A percentile compares a stretch with the other conserved stretches of the same genome.
These are phyloP conservation scores for Zopfia rhizophila DNA, from an alignment of 2,329 filamentous ascomycete genomes.

Conservation along the genomic window DNA sequence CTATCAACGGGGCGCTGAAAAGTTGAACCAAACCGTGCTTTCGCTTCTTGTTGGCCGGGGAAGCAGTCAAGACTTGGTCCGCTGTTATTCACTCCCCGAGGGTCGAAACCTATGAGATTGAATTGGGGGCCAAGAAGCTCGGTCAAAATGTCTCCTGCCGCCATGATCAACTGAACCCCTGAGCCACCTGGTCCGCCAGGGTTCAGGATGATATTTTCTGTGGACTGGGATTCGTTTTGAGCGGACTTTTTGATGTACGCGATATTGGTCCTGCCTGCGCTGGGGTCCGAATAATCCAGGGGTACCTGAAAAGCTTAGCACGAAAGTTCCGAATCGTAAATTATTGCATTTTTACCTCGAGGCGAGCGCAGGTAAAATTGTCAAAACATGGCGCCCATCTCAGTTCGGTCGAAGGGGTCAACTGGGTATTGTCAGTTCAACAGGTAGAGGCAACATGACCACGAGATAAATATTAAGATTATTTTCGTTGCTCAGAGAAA, in stretches of 20 bases:
- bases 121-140: slow-evolving; percentile 16
- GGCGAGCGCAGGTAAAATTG: slow-evolving; percentile 55
- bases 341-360: slow-evolving; percentile 56
- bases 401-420: slow-evolving; percentile 8
- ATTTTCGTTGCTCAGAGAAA: no score
- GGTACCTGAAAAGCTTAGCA: slow-evolving; percentile 28
- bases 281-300: slow-evolving; percentile 26
- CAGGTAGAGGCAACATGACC: no score
- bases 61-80: slow-evolving; percentile 25
- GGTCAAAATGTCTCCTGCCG: slow-evolving; percentile 2
- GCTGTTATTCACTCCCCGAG: slow-evolving; percentile 37
- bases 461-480: no score
- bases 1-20: slow-evolving; percentile 1
- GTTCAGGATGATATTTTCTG: slow-evolving; percentile 30
- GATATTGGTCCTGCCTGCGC: slow-evolving; percentile 24
- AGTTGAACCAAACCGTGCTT: slow-evolving; percentile 2
- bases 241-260: slow-evolving; percentile 26
- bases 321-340: no score
- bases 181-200: slow-evolving; percentile 45
- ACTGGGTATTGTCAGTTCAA: no score
- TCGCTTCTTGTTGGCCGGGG: slow-evolving; percentile 18
- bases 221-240: slow-evolving; percentile 42
- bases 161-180: slow-evolving; percentile 31
- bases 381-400: slow-evolving; percentile 20
- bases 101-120: slow-evolving; percentile 43